Evolutionary conservation across 768 basidiomycete genomes (phyloP), one percentile per base, ranked within the genome.

Genomic region (Suillus lakei): DNA sequence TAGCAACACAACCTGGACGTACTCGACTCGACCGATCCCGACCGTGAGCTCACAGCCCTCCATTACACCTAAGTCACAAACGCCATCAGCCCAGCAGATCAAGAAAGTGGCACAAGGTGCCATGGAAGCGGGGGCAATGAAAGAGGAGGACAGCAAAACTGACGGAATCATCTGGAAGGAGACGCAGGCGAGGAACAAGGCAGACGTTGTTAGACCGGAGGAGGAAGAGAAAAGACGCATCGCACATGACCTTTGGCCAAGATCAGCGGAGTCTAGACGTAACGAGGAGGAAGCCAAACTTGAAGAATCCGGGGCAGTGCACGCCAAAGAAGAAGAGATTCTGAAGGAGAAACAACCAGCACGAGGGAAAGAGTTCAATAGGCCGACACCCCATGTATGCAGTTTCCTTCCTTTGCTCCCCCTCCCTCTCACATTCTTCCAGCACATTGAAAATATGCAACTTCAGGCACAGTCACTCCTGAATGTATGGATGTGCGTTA

Each of bases 11-110:
- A 39, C 61, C 34, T 77, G 76, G 71, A 59, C 73, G 12, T 64
- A 75, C 63, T 74, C 78, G 1, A 66, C 76, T 13, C 73, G 78
- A 39, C 68, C 72, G 28, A 69, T 54, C 54, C 66, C 81, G 1
- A 68, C 74, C 5, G n/a, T 68, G 15, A 68, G 64, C 21, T 68
- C 68, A 2, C 74, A 74, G 26, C 9, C 74, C n/a, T 64, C 72
- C 60, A 70, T 65, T 54, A 69, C 71, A 53, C 68, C 69, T 55
- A 76, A 72, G 41, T 70, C 77, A 6, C 67, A 70, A 10, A 66
- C 66, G 38, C 70, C 77, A 9, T 67, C 71, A 10, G 65, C 67
- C 46, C 63, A 69, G n/a, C 50, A 30, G 28, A 30, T 21, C 18
- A 30, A 30, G 28, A 30, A 30, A 30, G 28, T 21, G 7, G 28